Evolutionary conservation across 495 filamentous ascomycete genomes (phyloP), one percentile per base, ranked within the genome.

Genomic region (Letharia columbiana): DNA sequence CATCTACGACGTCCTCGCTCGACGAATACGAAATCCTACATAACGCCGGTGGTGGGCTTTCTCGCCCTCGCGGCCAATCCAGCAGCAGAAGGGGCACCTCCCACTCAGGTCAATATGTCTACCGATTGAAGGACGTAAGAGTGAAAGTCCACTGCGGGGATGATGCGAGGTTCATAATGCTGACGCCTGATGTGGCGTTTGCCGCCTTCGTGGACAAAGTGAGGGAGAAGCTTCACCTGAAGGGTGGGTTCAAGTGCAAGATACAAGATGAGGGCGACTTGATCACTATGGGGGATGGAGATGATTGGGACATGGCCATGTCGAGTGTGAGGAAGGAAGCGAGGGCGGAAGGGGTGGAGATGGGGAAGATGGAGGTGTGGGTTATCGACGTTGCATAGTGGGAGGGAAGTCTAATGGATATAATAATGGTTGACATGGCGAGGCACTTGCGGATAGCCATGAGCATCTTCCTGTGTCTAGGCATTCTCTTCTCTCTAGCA

Each of bases 251-350:
- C 75, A 91, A 90, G 81, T 86, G 96, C 71, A 87, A 85, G 73
- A 89, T 91, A 62, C 88, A 91, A 61, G 92, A 96, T 74, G 85
- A 90, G 68, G 88, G 88, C 10, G 94, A 96, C 72, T 90, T 96
- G 88, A 93, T 98, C 75, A 96, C 91, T 17, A 87, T 98, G 86
- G 91, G 89, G 41, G 94, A 98, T 77, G 89, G 96, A 76, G 94
- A 98, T 72, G 94, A 98, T 81, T 76, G 97, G 69, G 92, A 97
- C 62, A 87, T 96, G 83, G 84, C 89, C 50, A 82, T 98, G 63
- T 79, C 78, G 72, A 79, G 77, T 7, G 86, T 87, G 41, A 88
- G 84, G 73, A 82, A 83, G 64, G 77, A 77, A 65, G 95, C 91
- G 40, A 82, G 80, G 77, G 85, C 81, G 75, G 86, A 84, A 74